Evolutionary conservation across 805 yeast genomes (phyloP), one percentile per base, ranked within the genome.

Genomic region (Saccharomycopsis sp.): DNA sequence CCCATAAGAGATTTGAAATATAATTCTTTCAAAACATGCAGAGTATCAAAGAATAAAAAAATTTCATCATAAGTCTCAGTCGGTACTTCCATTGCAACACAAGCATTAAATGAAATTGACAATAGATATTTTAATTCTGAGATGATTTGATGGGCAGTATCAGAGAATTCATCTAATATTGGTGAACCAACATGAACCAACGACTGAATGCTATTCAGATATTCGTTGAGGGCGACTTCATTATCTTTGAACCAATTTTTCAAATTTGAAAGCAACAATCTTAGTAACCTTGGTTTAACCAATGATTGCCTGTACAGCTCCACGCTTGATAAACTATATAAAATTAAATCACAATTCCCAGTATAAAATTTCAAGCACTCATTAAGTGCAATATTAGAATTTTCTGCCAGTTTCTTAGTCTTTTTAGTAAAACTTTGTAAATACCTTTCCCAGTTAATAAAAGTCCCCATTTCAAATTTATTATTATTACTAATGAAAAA

Each of bases 381-480:
- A 3, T 13, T 22, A 14, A 47, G 27, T 4, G 48, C 48, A n/a
- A 4, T 32, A 37, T 72, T 64, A 13, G 71, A 63, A 2, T 64
- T 59, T n/a, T 85, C 65, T 0, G 94, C 89, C 2, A 59, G 63
- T 44, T 78, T 81, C 19, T 71, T 58, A 1, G 73, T 76, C 1
- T 61, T 52, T 8, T 72, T 64, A 39, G 86, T 64, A 9, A 74
- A 56, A 4, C 61, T 65, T 46, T 74, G 58, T 1, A 85, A 59
- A 22, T 68, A 64, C 52, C 83, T 89, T 0, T 81, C 85, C 95
- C 88, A 86, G 53, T 72, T 77, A 2, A 77, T 65, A 13, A 77
- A 60, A 20, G 76, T 66, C 0, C 89, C 95, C 2, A 79, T 68
- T 4, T 63, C 63, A 35, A 77, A 55, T 45, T 75, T 36, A 14